Evolutionary conservation across 2,329 filamentous ascomycete genomes (phyloP).

Genomic region (Amphichorda felina): DNA sequence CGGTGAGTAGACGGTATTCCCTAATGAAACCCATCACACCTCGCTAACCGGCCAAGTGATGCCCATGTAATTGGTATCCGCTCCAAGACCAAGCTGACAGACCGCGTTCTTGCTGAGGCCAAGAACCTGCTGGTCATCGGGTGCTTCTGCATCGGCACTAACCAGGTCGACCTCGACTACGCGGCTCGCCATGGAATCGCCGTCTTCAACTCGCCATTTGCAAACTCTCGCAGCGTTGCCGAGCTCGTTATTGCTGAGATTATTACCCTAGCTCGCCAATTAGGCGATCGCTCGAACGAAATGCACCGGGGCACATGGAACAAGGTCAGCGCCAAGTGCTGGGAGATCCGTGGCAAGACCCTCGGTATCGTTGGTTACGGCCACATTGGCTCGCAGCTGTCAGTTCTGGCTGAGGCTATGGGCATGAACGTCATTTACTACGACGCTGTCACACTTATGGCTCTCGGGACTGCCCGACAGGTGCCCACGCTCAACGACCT

Average conservation of each 20-base stretch:
- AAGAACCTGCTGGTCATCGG: conserved; percentile 93
- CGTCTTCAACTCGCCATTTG: conserved; percentile 98
- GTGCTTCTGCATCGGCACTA: conserved; percentile 98
- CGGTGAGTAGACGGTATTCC: conserved; percentile 57
- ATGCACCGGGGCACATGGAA: conserved; percentile 95
- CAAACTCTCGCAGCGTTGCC: conserved; percentile 92
- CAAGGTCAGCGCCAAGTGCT: conserved; percentile 92
- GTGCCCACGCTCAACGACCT: conserved; percentile 67
- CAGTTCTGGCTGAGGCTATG: conserved; percentile 92
- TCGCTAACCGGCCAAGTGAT: too few species aligned
- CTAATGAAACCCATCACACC: neutral
- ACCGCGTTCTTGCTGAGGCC: conserved; percentile 73
- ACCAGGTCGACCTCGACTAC: conserved; percentile 80
- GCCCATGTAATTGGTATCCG: conserved; percentile 97
- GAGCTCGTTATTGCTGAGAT: conserved; percentile 94
- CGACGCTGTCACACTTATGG: conserved; percentile 90
- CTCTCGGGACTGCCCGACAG: conserved; percentile 76
- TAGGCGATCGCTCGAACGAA: conserved; percentile 86
- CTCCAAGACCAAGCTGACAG: conserved; percentile 91
- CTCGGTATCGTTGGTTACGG: conserved; percentile 94
- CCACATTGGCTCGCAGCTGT: conserved; percentile 92
- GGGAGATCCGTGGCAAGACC: conserved; percentile 97
- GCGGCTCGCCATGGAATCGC: conserved; percentile 80
- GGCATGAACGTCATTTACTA: conserved; percentile 98
- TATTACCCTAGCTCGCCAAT: conserved; percentile 80